Percentiles rank a stretch among this genome's conserved stretches.
Evolutionary conservation across 176 grass and related monocot genomes (phyloP).

Genomic region (Oryza brachyantha): DNA sequence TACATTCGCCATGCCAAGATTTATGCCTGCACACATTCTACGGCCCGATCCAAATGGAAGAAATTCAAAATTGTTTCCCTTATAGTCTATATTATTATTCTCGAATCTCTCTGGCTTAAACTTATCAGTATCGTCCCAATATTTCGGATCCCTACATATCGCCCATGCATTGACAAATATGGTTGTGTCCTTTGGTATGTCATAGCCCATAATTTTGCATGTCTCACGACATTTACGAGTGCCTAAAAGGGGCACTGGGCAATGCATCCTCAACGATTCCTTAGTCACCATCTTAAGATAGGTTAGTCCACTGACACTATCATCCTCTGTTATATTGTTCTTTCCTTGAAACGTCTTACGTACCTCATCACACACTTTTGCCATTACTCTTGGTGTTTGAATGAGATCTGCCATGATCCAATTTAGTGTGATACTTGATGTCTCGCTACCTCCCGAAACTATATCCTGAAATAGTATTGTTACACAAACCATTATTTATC

Average conservation of each 20-base stretch:
- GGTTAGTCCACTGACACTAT: neutral
- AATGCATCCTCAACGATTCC: constrained; percentile 13
- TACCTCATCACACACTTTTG: neutral
- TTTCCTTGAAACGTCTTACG: neutral
- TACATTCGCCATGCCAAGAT: neutral
- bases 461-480: neutral
- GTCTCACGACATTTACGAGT: neutral
- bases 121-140: neutral
- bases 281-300: constrained; percentile 13
- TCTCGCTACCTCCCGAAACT: constrained; percentile 8
- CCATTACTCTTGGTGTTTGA: neutral
- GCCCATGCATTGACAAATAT: constrained; percentile 10
- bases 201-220: constrained; percentile 14
- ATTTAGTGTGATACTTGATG: neutral
- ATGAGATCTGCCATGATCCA: constrained; percentile 19
- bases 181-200: neutral
- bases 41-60: constrained; percentile 25
- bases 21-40: neutral
- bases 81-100: neutral
- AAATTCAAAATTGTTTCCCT: neutral
- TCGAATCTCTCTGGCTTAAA: constrained; percentile 10
- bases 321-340: neutral
- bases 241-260: neutral
- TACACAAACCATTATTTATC: neutral
- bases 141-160: neutral